phyloP scores from a whole-genome alignment of 129 eudicot species.

The Artemisia annua region DNA sequence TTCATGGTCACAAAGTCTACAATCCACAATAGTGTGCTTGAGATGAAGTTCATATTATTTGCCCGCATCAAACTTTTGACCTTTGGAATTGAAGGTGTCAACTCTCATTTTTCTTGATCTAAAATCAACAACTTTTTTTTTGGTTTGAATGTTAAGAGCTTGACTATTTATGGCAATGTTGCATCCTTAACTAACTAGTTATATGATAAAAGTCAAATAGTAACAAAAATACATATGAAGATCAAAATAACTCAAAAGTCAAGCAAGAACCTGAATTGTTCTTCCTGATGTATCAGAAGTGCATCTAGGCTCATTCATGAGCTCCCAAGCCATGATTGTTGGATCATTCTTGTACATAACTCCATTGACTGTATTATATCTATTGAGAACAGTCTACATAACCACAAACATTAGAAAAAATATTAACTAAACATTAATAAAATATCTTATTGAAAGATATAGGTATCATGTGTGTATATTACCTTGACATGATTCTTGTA shows the following conservation, averaged over 20 bases:
- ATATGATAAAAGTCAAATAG: background rate
- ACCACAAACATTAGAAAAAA: constrained; percentile 4
- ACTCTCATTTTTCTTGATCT: too few species aligned
- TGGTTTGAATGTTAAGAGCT: background rate
- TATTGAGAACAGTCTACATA: constrained; percentile 78
- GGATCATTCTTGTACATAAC: constrained; percentile 87
- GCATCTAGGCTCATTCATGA: constrained; percentile 99
- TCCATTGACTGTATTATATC: constrained; percentile 75
- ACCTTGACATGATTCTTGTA: constrained; percentile 92
- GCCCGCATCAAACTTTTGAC: too few species aligned
- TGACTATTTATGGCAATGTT: background rate
- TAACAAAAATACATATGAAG: background rate
- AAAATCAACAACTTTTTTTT: too few species aligned
- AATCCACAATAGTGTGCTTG: too few species aligned
- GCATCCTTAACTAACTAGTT: background rate
- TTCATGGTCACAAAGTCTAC: too few species aligned
- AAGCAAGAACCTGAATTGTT: constrained; percentile 72
- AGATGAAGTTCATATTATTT: too few species aligned
- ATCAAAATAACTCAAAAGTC: background rate
- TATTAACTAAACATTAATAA: background rate
- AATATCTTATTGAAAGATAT: background rate
- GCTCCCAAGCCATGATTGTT: constrained; percentile 99
- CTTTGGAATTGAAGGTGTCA: too few species aligned
- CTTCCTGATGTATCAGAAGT: constrained; percentile 89
- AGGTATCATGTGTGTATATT: background rate